Evolutionary conservation across 2,329 filamentous ascomycete genomes (phyloP).

Genomic region (Beauveria sp.): DNA sequence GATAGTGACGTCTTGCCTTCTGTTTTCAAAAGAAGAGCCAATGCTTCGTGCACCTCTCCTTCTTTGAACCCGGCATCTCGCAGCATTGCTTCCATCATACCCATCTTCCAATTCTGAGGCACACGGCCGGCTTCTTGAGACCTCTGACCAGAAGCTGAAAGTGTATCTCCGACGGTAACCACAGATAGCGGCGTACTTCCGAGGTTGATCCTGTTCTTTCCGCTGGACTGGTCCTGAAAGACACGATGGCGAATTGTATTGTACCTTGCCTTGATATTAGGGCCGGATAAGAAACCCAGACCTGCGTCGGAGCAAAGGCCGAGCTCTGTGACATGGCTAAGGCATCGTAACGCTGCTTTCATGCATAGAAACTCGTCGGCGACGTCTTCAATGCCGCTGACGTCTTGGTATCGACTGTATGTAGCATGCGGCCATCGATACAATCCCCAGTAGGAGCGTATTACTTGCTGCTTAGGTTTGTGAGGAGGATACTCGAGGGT

Average conservation of each 20-base stretch:
- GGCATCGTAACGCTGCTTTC: conserved; percentile 50
- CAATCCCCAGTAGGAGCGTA: conserved; percentile 54
- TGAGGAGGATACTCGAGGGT: conserved; percentile 41
- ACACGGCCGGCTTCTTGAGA: conserved; percentile 14
- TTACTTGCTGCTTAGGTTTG: conserved; percentile 47
- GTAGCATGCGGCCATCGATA: conserved; percentile 56
- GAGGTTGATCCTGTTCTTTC: conserved; percentile 9
- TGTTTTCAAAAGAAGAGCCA: conserved; percentile 27
- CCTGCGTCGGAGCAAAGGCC: conserved; percentile 61
- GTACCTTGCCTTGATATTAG: conserved; percentile 45
- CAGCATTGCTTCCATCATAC: conserved; percentile 29
- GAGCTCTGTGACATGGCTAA: conserved; percentile 52
- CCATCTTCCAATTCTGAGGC: conserved; percentile 23
- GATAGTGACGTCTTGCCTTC: conserved; percentile 23
- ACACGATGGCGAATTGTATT: conserved; percentile 28
- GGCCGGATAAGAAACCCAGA: conserved; percentile 58
- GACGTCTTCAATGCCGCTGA: conserved; percentile 53
- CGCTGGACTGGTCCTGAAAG: conserved; percentile 26
- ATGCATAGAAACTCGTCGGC: conserved; percentile 57
- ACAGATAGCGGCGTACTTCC: not conserved
- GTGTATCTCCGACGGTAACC: conserved; percentile 8
- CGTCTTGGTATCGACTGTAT: conserved; percentile 51
- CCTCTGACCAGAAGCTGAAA: not conserved
- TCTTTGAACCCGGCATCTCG: conserved; percentile 27
- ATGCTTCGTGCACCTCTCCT: conserved; percentile 24